Conservation (phyloP, 2,329 filamentous ascomycete species). For the Fusarium sp. region DNA sequence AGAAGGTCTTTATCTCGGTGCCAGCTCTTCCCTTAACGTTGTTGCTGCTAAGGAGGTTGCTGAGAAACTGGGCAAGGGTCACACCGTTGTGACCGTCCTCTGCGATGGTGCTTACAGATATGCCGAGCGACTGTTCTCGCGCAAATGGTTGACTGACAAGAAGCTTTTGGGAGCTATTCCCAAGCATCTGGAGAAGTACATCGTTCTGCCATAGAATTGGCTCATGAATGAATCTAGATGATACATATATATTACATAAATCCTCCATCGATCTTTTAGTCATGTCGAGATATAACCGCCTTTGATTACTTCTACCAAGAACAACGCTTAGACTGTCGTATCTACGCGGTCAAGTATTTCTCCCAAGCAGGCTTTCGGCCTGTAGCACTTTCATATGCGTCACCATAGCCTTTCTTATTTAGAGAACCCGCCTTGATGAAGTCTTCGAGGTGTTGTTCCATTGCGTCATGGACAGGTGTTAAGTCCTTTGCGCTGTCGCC, state of each 20-base stretch:
- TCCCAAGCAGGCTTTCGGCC: conserved; percentile 48
- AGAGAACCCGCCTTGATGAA: conserved; percentile 36
- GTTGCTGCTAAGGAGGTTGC: conserved; percentile 95
- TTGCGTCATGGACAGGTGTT: conserved; percentile 51
- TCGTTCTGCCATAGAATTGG: conserved; percentile 77
- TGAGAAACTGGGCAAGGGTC: conserved; percentile 85
- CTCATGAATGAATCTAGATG: conserved; percentile 42
- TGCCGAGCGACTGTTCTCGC: conserved; percentile 91
- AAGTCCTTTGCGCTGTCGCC: conserved; percentile 48
- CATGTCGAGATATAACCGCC: background rate
- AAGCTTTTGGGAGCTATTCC: conserved; percentile 84
- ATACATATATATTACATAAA: conserved; percentile 44
- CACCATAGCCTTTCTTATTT: conserved; percentile 34
- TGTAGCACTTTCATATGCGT: conserved; percentile 44
- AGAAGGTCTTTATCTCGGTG: conserved; percentile 94
- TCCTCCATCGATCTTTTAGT: conserved; percentile 14
- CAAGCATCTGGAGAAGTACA: conserved; percentile 88
- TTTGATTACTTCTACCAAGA: background rate
- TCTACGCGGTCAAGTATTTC: background rate
- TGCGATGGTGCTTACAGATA: conserved; percentile 98
- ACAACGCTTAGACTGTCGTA: background rate
- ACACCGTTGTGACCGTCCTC: conserved; percentile 92
- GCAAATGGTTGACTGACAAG: conserved; percentile 90
- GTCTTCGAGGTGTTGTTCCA: conserved; percentile 53
- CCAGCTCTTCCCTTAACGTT: conserved; percentile 93